Evolutionary conservation across 495 filamentous ascomycete genomes (phyloP).

Genomic region (Lasiosphaeria hispida): DNA sequence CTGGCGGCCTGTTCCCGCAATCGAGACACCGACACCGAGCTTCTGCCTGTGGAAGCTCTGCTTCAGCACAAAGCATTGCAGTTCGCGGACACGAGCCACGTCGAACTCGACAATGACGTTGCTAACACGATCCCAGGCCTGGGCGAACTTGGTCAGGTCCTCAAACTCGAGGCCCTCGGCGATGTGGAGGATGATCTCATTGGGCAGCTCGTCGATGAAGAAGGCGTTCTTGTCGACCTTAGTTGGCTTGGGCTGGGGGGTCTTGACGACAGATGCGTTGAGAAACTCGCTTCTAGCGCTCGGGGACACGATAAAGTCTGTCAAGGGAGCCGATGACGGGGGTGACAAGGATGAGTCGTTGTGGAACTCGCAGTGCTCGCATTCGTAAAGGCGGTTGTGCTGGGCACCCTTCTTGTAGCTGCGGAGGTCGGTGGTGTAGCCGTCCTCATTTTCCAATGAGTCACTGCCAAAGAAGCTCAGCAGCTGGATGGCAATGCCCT

Average conservation of each 20-base stretch:
- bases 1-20: slow-evolving; percentile 11
- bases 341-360: too few species aligned
- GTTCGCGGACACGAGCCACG: slow-evolving; percentile 44
- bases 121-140: slow-evolving; percentile 39
- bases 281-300: too few species aligned
- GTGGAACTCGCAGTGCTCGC: slow-evolving; percentile 10
- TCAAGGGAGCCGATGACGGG: too few species aligned
- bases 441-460: slow-evolving; percentile 40
- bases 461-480: slow-evolving; percentile 61
- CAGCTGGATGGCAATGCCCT: slow-evolving; percentile 50
- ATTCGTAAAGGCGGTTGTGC: neutral
- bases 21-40: slow-evolving; percentile 46
- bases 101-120: slow-evolving; percentile 37
- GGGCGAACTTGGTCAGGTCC: slow-evolving; percentile 36
- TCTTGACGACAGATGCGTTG: too few species aligned
- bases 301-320: too few species aligned
- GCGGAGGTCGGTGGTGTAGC: neutral
- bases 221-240: neutral
- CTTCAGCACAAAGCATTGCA: slow-evolving; percentile 53
- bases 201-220: slow-evolving; percentile 30
- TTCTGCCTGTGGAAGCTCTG: slow-evolving; percentile 35
- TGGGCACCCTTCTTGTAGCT: neutral
- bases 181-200: slow-evolving; percentile 43
- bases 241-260: neutral
- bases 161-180: slow-evolving; percentile 38